Conservation (phyloP, 352 stramenopile genomes). For the Pythium sp. region DNA sequence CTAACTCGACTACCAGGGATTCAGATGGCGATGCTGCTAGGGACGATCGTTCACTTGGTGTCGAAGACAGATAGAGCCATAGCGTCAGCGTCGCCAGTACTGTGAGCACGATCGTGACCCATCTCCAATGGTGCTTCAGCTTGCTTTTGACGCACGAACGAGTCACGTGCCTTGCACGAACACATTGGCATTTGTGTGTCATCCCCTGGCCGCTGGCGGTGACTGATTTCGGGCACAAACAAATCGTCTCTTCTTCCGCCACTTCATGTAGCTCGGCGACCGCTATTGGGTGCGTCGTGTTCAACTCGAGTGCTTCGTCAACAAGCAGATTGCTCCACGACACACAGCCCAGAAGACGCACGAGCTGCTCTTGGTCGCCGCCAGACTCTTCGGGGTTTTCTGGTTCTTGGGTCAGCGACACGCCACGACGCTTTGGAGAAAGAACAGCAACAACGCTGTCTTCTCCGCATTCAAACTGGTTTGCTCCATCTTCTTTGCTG, state of each 20-base stretch:
- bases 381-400: not conserved
- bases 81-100: not conserved
- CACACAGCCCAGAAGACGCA: constrained; percentile 10
- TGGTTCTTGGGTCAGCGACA: not conserved
- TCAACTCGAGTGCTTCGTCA: not conserved
- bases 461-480: too few relatives aligned
- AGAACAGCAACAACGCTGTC: not conserved
- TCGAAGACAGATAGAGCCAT: not conserved
- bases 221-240: constrained; percentile 3
- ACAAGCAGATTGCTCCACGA: constrained; percentile 6
- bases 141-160: constrained; percentile 1
- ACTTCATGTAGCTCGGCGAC: not conserved
- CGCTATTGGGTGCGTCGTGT: not conserved
- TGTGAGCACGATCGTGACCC: not conserved
- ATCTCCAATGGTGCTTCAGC: constrained; percentile 12
- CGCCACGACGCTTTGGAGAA: not conserved
- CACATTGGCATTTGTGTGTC: not conserved
- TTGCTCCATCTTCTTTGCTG: not conserved
- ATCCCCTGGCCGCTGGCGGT: not conserved
- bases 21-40: not conserved
- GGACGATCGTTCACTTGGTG: not conserved
- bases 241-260: not conserved
- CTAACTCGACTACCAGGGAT: not conserved
- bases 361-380: not conserved
- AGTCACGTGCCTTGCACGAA: not conserved